Evolutionary conservation across 441 rosid species (phyloP).

Genomic region (Sinapis alba): DNA sequence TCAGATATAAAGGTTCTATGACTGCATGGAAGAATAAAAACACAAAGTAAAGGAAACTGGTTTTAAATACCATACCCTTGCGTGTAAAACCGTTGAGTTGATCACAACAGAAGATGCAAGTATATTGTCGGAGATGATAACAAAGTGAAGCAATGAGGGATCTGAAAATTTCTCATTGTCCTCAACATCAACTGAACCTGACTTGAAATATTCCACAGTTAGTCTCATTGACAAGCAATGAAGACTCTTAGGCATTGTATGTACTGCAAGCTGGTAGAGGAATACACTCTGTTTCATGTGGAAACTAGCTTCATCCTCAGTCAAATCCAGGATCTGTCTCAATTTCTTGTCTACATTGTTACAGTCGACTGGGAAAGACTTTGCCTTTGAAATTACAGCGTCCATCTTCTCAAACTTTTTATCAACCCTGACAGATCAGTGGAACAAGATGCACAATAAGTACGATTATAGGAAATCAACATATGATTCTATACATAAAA

Average conservation of each 20-base stretch:
- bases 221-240: slow-evolving; percentile 94
- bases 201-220: slow-evolving; percentile 84
- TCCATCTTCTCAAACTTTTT: slow-evolving; percentile 65
- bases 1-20: slow-evolving; percentile 16
- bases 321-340: slow-evolving; percentile 87
- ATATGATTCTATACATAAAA: slow-evolving; percentile 1
- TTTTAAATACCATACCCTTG: slow-evolving; percentile 51
- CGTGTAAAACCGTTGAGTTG: slow-evolving; percentile 78
- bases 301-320: slow-evolving; percentile 90
- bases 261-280: slow-evolving; percentile 87
- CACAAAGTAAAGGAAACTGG: slow-evolving; percentile 29
- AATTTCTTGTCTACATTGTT: slow-evolving; percentile 89
- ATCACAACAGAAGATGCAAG: slow-evolving; percentile 90
- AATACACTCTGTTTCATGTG: slow-evolving; percentile 97
- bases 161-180: slow-evolving; percentile 63
- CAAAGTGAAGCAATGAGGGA: slow-evolving; percentile 71
- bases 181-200: slow-evolving; percentile 49
- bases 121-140: slow-evolving; percentile 75
- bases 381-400: slow-evolving; percentile 71
- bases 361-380: slow-evolving; percentile 75
- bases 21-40: background rate
- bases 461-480: slow-evolving; percentile 1
- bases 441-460: slow-evolving; percentile 17
- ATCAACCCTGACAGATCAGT: slow-evolving; percentile 57
- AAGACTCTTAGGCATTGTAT: slow-evolving; percentile 93